Percentiles rank a stretch among this genome's conserved stretches.
These are phyloP conservation scores for Fusarium oxysporum DNA, from an alignment of 2,329 filamentous ascomycete genomes.

Conservation along the genomic window DNA sequence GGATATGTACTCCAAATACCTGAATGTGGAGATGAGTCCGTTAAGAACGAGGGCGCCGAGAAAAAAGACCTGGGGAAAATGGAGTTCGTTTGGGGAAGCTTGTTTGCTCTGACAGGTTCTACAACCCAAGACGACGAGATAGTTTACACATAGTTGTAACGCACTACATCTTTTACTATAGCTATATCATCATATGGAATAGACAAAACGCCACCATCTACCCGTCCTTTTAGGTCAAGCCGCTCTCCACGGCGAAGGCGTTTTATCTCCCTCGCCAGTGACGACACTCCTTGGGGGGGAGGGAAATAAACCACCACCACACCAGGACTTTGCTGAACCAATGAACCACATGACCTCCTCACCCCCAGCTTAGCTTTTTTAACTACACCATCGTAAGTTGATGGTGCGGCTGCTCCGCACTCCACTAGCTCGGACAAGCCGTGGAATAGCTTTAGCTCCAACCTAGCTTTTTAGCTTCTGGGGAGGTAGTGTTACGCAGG, in stretches of 20 bases:
- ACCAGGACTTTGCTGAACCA: slow-evolving; percentile 10
- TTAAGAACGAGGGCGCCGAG: neutral
- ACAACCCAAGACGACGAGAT: neutral
- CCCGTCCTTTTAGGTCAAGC: neutral
- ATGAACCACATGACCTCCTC: slow-evolving; percentile 7
- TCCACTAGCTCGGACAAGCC: slow-evolving; percentile 20
- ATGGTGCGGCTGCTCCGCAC: slow-evolving; percentile 35
- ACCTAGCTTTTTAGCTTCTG: slow-evolving; percentile 4
- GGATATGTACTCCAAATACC: slow-evolving; percentile 3
- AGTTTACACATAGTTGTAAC: neutral
- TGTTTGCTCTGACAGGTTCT: neutral
- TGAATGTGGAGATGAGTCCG: neutral
- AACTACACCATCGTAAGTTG: slow-evolving; percentile 4
- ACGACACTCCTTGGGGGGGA: slow-evolving; percentile 1
- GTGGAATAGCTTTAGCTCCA: neutral
- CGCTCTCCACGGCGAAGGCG: slow-evolving; percentile 19
- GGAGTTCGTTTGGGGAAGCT: neutral
- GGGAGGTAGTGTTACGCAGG: neutral
- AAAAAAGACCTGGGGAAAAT: neutral
- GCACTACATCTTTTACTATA: neutral
- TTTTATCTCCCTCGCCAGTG: slow-evolving; percentile 4
- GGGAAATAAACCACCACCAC: neutral
- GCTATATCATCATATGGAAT: neutral
- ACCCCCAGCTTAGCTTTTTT: neutral
- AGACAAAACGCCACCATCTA: neutral